Conservation (phyloP, 2,329 filamentous ascomycete species). For the Botrytis galanthina region DNA sequence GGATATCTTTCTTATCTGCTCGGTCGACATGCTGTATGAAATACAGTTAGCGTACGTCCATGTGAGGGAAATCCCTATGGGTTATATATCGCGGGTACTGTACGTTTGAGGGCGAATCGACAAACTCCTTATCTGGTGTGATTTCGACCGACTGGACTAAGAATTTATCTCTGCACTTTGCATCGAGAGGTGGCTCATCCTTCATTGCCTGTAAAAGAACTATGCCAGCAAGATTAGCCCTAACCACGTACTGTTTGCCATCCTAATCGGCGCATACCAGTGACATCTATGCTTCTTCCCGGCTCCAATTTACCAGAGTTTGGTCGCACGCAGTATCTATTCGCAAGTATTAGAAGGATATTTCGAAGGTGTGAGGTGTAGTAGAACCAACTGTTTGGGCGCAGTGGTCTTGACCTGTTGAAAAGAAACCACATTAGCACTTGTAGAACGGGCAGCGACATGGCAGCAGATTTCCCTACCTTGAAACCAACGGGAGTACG, state of each 20-base stretch:
- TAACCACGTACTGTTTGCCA: neutral
- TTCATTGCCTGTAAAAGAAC: conserved; percentile 98
- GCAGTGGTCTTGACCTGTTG: conserved; percentile 95
- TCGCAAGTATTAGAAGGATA: conserved; percentile 17
- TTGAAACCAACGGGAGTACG: conserved; percentile 66
- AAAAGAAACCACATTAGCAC: neutral
- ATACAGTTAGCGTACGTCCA: conserved; percentile 1
- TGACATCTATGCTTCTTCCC: conserved; percentile 85
- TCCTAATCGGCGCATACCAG: conserved; percentile 59
- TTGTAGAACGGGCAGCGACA: conserved; percentile 23
- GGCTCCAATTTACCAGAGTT: conserved; percentile 96
- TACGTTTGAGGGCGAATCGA: conserved; percentile 78
- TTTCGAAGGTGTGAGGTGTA: neutral
- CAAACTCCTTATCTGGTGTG: conserved; percentile 77
- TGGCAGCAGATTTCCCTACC: conserved; percentile 45
- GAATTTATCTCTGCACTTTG: conserved; percentile 96
- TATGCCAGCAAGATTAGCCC: conserved; percentile 41
- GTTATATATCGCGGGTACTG: conserved; percentile 44
- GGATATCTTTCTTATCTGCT: conserved; percentile 71
- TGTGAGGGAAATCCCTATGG: neutral
- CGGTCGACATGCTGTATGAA: conserved; percentile 70
- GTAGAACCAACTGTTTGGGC: conserved; percentile 81
- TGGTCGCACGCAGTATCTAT: conserved; percentile 92
- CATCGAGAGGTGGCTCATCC: conserved; percentile 79
- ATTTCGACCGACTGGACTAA: conserved; percentile 89